Evolutionary conservation across 2,329 filamentous ascomycete species (phyloP).

Genomic region (Colletotrichum sp.): DNA sequence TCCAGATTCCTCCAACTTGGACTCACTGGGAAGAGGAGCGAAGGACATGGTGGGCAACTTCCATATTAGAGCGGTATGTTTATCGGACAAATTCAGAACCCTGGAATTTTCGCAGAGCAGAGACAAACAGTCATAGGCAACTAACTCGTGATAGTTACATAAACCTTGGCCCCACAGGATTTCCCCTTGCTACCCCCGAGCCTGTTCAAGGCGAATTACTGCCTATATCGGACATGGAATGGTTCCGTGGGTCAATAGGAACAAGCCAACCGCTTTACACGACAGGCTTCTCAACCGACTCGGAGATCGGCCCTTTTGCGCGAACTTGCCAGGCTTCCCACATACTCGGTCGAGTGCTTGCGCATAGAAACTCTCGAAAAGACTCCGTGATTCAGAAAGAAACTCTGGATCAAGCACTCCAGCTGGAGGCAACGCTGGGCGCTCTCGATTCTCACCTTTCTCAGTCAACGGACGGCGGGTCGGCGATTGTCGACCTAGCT

Average conservation of each 20-base stretch:
- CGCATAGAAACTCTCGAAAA: slow-evolving; percentile 16
- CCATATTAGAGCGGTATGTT: slow-evolving; percentile 36
- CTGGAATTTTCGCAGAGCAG: not conserved
- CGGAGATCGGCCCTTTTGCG: slow-evolving; percentile 29
- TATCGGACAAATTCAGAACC: not conserved
- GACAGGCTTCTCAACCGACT: slow-evolving; percentile 12
- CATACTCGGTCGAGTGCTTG: slow-evolving; percentile 33
- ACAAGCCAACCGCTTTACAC: slow-evolving; percentile 27
- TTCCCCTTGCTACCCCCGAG: slow-evolving; percentile 30
- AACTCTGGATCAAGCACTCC: slow-evolving; percentile 17
- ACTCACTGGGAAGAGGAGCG: slow-evolving; percentile 36
- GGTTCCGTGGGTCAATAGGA: slow-evolving; percentile 31
- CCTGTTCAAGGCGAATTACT: slow-evolving; percentile 30
- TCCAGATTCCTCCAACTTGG: slow-evolving; percentile 29
- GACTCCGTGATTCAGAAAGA: not conserved
- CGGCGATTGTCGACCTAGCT: not conserved
- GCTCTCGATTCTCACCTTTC: not conserved
- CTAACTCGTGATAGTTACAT: slow-evolving; percentile 19
- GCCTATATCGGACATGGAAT: slow-evolving; percentile 29
- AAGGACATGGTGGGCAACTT: slow-evolving; percentile 36
- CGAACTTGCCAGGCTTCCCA: slow-evolving; percentile 35
- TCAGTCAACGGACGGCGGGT: not conserved
- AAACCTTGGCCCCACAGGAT: slow-evolving; percentile 24
- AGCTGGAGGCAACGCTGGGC: slow-evolving; percentile 1
- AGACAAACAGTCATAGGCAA: not conserved